These are phyloP conservation scores for Cystofilobasidium bisporidii DNA, from an alignment of 768 basidiomycete species.

Conservation along the genomic window DNA sequence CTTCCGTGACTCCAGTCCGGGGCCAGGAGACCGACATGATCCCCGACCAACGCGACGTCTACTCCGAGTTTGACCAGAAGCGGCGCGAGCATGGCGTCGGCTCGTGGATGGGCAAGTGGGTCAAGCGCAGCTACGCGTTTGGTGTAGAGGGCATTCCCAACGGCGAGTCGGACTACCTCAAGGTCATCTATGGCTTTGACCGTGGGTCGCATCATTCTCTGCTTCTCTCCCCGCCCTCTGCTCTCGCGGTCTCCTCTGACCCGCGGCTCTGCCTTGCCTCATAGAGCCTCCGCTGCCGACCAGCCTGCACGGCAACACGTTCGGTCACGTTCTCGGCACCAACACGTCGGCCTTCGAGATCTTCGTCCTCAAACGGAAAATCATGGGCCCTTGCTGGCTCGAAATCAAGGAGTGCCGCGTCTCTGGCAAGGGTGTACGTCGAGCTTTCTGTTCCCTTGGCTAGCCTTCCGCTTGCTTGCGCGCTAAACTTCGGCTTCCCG, in stretches of 20 bases:
- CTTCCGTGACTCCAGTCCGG: slow-evolving; percentile 47
- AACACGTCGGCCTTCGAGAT: slow-evolving; percentile 87
- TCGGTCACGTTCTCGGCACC: slow-evolving; percentile 78
- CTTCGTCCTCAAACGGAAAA: slow-evolving; percentile 86
- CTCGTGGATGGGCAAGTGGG: slow-evolving; percentile 70
- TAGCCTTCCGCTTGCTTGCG: no score
- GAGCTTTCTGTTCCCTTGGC: no score
- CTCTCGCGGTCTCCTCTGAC: neutral
- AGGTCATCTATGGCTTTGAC: slow-evolving; percentile 82
- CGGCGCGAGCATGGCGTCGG: slow-evolving; percentile 63
- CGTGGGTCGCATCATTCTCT: slow-evolving; percentile 46
- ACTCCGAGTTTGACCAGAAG: slow-evolving; percentile 70
- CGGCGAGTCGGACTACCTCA: slow-evolving; percentile 75
- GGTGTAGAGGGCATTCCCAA: slow-evolving; percentile 71
- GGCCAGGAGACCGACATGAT: slow-evolving; percentile 64
- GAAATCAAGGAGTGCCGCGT: slow-evolving; percentile 65
- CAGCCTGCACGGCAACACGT: slow-evolving; percentile 68
- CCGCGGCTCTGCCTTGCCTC: neutral
- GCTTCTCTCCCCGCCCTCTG: neutral
- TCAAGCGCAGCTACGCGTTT: slow-evolving; percentile 84
- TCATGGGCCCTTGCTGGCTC: slow-evolving; percentile 99
- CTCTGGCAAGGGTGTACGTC: slow-evolving; percentile 66
- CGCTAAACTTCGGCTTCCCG: no score
- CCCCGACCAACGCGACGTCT: slow-evolving; percentile 62
- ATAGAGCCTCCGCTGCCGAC: slow-evolving; percentile 65